phyloP scores from a whole-genome alignment of 208 protist genomes.

The Trypanosoma brucei region DNA sequence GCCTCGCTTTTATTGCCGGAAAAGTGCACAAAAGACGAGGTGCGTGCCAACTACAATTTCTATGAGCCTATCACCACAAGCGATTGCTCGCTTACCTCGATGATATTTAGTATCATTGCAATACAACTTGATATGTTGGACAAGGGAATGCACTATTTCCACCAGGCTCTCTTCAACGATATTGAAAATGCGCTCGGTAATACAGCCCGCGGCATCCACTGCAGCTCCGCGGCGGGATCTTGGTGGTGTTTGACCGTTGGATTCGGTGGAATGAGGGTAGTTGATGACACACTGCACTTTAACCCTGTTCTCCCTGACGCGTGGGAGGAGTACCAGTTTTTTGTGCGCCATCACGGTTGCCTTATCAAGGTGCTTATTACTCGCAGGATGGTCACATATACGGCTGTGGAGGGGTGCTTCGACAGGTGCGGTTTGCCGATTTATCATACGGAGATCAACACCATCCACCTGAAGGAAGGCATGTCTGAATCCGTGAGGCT shows the following conservation, averaged over 20 bases:
- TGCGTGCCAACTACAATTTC: slow-evolving; percentile 74
- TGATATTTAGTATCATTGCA: slow-evolving; percentile 76
- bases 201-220: slow-evolving; percentile 74
- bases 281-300: slow-evolving; percentile 76
- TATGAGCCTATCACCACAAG: slow-evolving; percentile 82
- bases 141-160: slow-evolving; percentile 60
- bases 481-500: slow-evolving; percentile 65
- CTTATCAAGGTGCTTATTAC: slow-evolving; percentile 66
- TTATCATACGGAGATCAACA: slow-evolving; percentile 63
- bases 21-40: slow-evolving; percentile 74
- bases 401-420: slow-evolving; percentile 35
- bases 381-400: slow-evolving; percentile 72
- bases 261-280: slow-evolving; percentile 78
- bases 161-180: slow-evolving; percentile 57
- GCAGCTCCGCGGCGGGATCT: slow-evolving; percentile 62
- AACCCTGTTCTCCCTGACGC: slow-evolving; percentile 71
- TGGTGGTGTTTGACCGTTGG: slow-evolving; percentile 78
- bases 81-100: slow-evolving; percentile 66
- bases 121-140: slow-evolving; percentile 51
- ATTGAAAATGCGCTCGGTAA: slow-evolving; percentile 71
- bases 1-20: slow-evolving; percentile 73
- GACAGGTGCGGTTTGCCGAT: slow-evolving; percentile 55
- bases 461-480: slow-evolving; percentile 50
- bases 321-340: slow-evolving; percentile 75
- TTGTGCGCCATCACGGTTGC: slow-evolving; percentile 66